These are phyloP conservation scores for Zizania palustris DNA, from an alignment of 202 grass and related monocot species.

Conservation along the genomic window DNA sequence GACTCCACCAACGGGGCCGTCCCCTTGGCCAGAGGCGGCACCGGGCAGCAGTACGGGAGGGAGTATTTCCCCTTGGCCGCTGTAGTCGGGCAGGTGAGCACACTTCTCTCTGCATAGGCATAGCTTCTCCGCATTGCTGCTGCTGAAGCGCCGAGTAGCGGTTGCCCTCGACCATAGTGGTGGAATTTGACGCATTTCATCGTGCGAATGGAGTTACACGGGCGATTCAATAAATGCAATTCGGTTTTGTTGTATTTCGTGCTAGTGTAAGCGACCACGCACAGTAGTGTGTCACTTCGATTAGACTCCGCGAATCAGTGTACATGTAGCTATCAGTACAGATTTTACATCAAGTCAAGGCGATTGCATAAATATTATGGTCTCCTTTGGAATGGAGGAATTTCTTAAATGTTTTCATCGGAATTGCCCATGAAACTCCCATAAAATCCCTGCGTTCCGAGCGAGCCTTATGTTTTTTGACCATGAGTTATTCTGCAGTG, in stretches of 20 bases:
- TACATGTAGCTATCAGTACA: background rate
- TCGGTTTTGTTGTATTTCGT: background rate
- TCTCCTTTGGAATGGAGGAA: too few species aligned
- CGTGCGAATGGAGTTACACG: background rate
- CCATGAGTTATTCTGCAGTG: background rate
- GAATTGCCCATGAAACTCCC: background rate
- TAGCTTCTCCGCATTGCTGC: background rate
- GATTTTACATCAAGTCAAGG: background rate
- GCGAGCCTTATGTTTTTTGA: background rate
- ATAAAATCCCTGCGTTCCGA: background rate
- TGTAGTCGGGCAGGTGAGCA: slow-evolving; percentile 81
- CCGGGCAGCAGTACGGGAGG: slow-evolving; percentile 57
- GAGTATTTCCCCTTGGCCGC: slow-evolving; percentile 92
- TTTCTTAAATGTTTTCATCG: too few species aligned
- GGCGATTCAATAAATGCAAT: background rate
- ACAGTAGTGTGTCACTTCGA: too few species aligned
- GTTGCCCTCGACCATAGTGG: background rate
- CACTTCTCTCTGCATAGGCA: too few species aligned
- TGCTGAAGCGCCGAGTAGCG: background rate
- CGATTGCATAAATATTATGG: background rate
- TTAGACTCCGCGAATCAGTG: background rate
- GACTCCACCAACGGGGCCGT: slow-evolving; percentile 73
- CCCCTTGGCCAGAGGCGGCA: slow-evolving; percentile 21
- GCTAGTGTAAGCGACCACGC: too few species aligned
- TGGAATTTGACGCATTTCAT: background rate